Evolutionary conservation across 768 basidiomycete genomes (phyloP), one percentile per base, ranked within the genome.

Genomic region (Collybia mongolica): DNA sequence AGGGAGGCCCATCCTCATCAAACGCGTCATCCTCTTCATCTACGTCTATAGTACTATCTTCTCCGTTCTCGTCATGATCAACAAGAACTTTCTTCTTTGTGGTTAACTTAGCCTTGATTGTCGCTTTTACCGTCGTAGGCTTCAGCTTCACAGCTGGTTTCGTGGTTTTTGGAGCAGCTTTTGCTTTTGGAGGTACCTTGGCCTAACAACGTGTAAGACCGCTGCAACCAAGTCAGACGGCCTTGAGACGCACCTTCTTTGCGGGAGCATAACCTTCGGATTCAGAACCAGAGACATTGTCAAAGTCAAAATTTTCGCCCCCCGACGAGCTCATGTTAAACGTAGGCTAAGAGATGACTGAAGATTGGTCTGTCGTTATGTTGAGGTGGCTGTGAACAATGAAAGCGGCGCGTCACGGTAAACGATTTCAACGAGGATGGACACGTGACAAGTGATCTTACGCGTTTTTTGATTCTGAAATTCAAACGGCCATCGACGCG

Each of bases 51-150:
- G 60, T 65, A 59, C 72, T 72, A 48, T 74, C 74, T 26, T 83
- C 76, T 29, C 74, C 76, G 60, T 88, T 83, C 54, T 82, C 80
- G 55, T 82, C 82, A 56, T 84, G 83, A 41, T 88, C 79, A 15
- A 72, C 77, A 46, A 90, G 73, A 6, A 81, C 75, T 54, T 84
- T 87, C 75, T 90, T 87, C 83, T 86, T 91, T 38, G 74, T 57
- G 4, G 72, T 69, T 2, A 75, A 65, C 59, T 82, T 89, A 1
- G 74, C 65, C 54, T 52, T 60, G 12, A 20, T 54, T 4, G 60
- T 49, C 24, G 72, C 60, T 49, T 77, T 46, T 20, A 19, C 9
- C 17, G 23, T 6, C 18, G n/a, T 39, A 18, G 46, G 5, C 8
- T 47, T 80, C 37, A 75, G 44, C 47, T 80, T 78, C 12, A 75